Percentiles rank a stretch among this genome's conserved stretches.
These are phyloP conservation scores for Grifola frondosa DNA, from an alignment of 1,284 basidiomycete genomes.

Conservation along the genomic window DNA sequence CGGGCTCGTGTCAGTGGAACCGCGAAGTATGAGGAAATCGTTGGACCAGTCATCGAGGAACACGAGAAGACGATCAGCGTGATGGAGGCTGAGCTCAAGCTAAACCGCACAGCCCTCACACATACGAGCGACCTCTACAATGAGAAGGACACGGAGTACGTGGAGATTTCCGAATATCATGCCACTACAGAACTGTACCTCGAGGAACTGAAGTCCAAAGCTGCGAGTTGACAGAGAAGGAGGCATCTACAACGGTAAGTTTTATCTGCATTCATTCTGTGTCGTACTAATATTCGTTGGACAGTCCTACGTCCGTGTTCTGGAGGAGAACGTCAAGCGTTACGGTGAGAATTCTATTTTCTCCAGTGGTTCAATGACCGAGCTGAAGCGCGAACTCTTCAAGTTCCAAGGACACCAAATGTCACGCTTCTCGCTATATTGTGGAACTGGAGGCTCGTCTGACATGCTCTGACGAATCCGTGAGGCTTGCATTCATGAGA, in stretches of 20 bases:
- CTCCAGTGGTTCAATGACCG: conserved; percentile 72
- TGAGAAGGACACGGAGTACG: conserved; percentile 81
- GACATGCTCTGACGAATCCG: conserved; percentile 73
- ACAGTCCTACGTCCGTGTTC: conserved; percentile 85
- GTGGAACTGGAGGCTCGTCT: conserved; percentile 83
- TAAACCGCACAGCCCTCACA: conserved; percentile 83
- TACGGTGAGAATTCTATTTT: conserved; percentile 76
- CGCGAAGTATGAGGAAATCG: conserved; percentile 89
- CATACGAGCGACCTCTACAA: conserved; percentile 89
- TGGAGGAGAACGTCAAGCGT: conserved; percentile 84
- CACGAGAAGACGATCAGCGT: conserved; percentile 96
- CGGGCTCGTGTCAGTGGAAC: conserved; percentile 63
- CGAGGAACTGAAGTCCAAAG: conserved; percentile 76
- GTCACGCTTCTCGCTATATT: conserved; percentile 76
- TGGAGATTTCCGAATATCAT: conserved; percentile 65
- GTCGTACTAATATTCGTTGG: conserved; percentile 10
- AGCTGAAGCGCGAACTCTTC: conserved; percentile 80
- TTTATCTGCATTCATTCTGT: too few relatives aligned
- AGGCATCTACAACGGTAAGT: conserved; percentile 85
- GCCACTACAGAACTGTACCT: conserved; percentile 80
- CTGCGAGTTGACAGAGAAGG: conserved; percentile 81
- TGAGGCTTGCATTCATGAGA: conserved; percentile 62
- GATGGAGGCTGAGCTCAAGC: conserved; percentile 89
- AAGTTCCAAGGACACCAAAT: conserved; percentile 76
- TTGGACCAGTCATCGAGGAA: conserved; percentile 96